Percentiles rank a stretch among this genome's conserved stretches.
Conservation (phyloP, 306 rosid genomes). For the Prunus dulcis region DNA sequence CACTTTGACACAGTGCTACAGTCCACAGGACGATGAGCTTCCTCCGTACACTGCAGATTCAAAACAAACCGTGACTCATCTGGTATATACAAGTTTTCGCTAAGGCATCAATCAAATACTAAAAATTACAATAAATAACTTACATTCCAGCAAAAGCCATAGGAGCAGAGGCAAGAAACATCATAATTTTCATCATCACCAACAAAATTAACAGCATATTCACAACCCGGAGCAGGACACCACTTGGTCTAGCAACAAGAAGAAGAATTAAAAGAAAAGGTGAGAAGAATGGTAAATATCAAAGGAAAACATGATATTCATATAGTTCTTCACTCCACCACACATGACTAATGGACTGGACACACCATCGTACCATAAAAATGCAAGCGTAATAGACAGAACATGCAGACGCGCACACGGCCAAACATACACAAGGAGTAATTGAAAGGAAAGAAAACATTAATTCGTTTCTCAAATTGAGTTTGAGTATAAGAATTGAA, state of each 20-base stretch:
- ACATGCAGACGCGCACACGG: neutral
- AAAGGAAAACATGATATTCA: neutral
- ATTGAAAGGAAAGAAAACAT: neutral
- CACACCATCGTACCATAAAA: neutral
- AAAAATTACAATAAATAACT: conserved; percentile 9
- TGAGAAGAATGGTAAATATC: neutral
- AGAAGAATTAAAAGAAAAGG: neutral
- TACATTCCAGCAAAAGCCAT: conserved; percentile 88
- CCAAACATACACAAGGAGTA: neutral
- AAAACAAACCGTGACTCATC: neutral
- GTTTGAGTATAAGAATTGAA: neutral
- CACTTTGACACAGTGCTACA: conserved; percentile 88
- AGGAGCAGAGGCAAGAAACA: conserved; percentile 81
- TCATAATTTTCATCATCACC: conserved; percentile 82
- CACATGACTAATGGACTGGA: neutral
- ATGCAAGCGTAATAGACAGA: neutral
- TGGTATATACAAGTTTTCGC: neutral
- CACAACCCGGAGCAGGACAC: conserved; percentile 95
- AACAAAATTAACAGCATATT: conserved; percentile 74
- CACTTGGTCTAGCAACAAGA: conserved; percentile 59
- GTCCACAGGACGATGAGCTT: conserved; percentile 95
- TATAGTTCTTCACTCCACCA: neutral
- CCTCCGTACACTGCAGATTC: conserved; percentile 67
- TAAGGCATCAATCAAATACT: neutral
- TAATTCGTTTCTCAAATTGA: neutral